Conservation (phyloP, 805 yeast genomes). For the Metschnikowia gruessii region DNA sequence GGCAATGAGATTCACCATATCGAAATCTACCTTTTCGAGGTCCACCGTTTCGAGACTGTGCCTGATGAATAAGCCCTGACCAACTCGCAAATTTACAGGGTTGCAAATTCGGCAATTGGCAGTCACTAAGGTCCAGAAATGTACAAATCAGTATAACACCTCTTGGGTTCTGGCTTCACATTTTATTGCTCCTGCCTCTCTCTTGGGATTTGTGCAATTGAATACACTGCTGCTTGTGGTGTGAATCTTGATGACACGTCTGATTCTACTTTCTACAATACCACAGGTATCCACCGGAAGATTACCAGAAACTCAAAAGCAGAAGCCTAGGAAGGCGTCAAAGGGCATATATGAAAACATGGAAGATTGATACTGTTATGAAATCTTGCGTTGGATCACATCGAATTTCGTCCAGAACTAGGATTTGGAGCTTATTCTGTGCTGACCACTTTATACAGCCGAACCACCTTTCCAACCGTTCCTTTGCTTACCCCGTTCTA, state of each 20-base stretch:
- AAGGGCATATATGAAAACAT: slow-evolving; percentile 47
- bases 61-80: slow-evolving; percentile 60
- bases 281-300: slow-evolving; percentile 49
- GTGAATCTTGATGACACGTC: slow-evolving; percentile 81
- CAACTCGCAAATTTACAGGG: slow-evolving; percentile 84
- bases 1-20: slow-evolving; percentile 89
- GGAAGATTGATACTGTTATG: slow-evolving; percentile 52
- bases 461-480: too few relatives aligned
- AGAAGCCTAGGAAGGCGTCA: slow-evolving; percentile 28
- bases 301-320: slow-evolving; percentile 35
- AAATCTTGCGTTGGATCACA: slow-evolving; percentile 52
- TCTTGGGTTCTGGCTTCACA: slow-evolving; percentile 78
- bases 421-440: too few relatives aligned
- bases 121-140: slow-evolving; percentile 47
- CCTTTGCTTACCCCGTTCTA: too few relatives aligned
- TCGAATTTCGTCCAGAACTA: slow-evolving; percentile 61
- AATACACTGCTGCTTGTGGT: slow-evolving; percentile 88
- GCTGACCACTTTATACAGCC: too few relatives aligned
- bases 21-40: too few relatives aligned
- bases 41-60: slow-evolving; percentile 54
- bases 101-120: slow-evolving; percentile 81
- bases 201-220: slow-evolving; percentile 69
- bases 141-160: slow-evolving; percentile 57
- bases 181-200: slow-evolving; percentile 68
- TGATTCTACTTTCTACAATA: slow-evolving; percentile 53